Conservation (phyloP, 495 filamentous ascomycete species). For the Penicillium ochrochloron region DNA sequence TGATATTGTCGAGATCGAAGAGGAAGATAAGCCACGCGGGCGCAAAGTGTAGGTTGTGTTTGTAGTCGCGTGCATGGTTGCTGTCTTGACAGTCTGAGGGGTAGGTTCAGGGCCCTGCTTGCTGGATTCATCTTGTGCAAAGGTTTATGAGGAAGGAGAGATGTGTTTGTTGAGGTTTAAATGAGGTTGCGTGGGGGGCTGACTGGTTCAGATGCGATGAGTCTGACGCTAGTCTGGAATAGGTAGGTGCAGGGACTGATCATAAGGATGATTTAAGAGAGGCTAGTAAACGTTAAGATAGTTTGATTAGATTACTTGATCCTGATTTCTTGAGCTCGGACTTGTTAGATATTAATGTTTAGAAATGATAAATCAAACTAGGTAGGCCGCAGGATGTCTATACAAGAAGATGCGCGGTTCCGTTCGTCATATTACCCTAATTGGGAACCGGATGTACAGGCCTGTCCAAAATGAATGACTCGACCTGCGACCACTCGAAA, state of each 20-base stretch:
- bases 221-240: constrained; percentile 3
- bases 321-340: too few species aligned
- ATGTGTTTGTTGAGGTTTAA: neutral
- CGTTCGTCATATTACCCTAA: neutral
- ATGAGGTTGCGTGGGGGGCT: neutral
- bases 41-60: constrained; percentile 5
- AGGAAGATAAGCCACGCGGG: neutral
- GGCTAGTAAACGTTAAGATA: neutral
- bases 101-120: constrained; percentile 2
- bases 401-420: neutral
- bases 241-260: neutral
- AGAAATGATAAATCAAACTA: too few species aligned
- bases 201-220: neutral
- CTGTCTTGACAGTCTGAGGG: constrained; percentile 6
- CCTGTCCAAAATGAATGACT: neutral
- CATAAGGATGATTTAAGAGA: neutral
- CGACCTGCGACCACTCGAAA: too few species aligned
- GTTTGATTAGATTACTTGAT: neutral
- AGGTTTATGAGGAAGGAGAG: neutral
- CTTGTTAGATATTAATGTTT: too few species aligned
- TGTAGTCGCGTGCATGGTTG: neutral
- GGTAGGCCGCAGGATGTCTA: neutral
- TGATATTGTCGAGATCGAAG: neutral
- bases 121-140: neutral
- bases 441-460: neutral